phyloP scores from a whole-genome alignment of 2,329 filamentous ascomycete species.

The Aphanocladium album region DNA sequence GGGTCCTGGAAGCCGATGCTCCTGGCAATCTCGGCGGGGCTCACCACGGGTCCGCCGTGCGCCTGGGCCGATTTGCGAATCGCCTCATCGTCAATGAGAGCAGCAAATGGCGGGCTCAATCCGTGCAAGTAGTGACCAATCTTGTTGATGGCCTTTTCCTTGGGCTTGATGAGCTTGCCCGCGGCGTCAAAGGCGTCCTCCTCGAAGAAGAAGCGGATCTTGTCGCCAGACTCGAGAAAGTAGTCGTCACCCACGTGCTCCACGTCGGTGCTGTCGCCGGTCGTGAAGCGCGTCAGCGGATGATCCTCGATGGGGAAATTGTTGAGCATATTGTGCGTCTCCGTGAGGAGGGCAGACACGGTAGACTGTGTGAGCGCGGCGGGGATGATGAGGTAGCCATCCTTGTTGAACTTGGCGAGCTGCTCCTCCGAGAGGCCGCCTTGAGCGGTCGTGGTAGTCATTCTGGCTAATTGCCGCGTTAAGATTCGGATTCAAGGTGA shows the following conservation, averaged over 20 bases:
- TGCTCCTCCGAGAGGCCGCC: conserved; percentile 66
- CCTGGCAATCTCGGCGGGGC: conserved; percentile 59
- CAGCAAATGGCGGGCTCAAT: conserved; percentile 61
- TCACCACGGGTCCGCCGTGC: conserved; percentile 20
- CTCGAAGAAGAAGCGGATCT: conserved; percentile 96
- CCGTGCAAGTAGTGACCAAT: conserved; percentile 74
- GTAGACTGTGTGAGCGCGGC: conserved; percentile 64
- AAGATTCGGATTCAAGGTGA: not conserved
- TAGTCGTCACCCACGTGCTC: conserved; percentile 87
- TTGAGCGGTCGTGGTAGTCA: not conserved
- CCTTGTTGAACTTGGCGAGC: conserved; percentile 64
- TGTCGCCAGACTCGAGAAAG: conserved; percentile 85
- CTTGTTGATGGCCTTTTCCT: conserved; percentile 82
- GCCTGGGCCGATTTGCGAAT: conserved; percentile 26
- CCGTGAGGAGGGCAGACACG: conserved; percentile 62
- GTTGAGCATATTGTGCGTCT: conserved; percentile 70
- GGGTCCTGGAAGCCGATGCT: conserved; percentile 72
- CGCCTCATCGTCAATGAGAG: conserved; percentile 46
- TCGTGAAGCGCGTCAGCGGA: conserved; percentile 91
- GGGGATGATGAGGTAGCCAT: conserved; percentile 88
- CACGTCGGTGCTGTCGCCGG: conserved; percentile 59
- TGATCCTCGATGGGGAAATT: conserved; percentile 76
- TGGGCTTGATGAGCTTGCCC: conserved; percentile 69
- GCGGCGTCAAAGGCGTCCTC: conserved; percentile 74
- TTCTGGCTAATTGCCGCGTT: not conserved